phyloP scores from a whole-genome alignment of 139 green algal genomes.

The Picochlorum sp. region DNA sequence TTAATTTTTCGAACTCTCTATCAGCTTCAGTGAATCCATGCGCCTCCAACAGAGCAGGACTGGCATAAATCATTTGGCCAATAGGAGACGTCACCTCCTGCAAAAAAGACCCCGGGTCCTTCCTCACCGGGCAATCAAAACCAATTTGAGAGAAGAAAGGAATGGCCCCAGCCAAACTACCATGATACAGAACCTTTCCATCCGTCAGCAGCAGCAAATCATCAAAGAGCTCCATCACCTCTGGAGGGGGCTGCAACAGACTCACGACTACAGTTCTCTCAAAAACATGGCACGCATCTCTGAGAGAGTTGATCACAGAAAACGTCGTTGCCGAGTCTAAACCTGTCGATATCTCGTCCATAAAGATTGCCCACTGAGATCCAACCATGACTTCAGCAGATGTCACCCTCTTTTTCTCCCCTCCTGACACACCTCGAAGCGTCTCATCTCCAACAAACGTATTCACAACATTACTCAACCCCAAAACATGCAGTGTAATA shows the following conservation, averaged over 20 bases:
- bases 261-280: conserved; percentile 47
- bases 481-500: conserved; percentile 18
- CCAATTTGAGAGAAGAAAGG: conserved; percentile 53
- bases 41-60: conserved; percentile 10
- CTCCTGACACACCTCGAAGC: conserved; percentile 51
- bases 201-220: conserved; percentile 60
- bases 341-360: conserved; percentile 47
- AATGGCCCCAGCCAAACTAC: conserved; percentile 43
- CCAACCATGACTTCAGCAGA: conserved; percentile 57
- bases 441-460: conserved; percentile 25
- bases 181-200: conserved; percentile 55
- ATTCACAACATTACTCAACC: conserved; percentile 17
- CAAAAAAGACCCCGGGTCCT: conserved; percentile 63
- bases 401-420: conserved; percentile 61
- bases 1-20: conserved; percentile 4
- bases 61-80: conserved; percentile 25
- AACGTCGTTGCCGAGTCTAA: conserved; percentile 68
- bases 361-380: conserved; percentile 13
- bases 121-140: conserved; percentile 56
- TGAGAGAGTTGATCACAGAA: conserved; percentile 37
- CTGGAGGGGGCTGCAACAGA: conserved; percentile 80
- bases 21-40: conserved; percentile 7
- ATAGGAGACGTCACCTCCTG: conserved; percentile 41
- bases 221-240: conserved; percentile 61
- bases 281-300: conserved; percentile 25